Base-by-base conservation (phyloP, 768 basidiomycete genomes). In the Macrocybe gigantea region DNA sequence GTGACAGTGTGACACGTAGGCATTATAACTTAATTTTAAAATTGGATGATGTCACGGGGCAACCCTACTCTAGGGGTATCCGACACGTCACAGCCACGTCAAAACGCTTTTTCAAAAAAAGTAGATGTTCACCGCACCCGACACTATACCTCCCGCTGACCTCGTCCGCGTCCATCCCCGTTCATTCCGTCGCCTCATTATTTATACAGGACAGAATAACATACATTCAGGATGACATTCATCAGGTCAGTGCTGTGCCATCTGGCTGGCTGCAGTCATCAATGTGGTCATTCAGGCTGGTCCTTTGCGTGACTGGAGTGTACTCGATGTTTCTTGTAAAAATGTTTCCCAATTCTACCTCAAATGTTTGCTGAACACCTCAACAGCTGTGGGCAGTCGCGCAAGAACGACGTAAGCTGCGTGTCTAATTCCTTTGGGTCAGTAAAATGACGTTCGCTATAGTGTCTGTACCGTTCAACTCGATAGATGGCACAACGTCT, bases 291-390 rank as follows among this genome's bases (percentile, higher is more conserved):
- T 11, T n/a, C 47, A 87, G 86, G 57, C 77, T 97, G 41, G 75
- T 72, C 29, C 55, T 86, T 53, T 98, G 94, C 63, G 77, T 92
- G 9, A 67, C 75, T 7, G 94, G 94, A 46, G 93, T 98, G 39
- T 98, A 98, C 61, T 79, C 86, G 15, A 93, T 93, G 77, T 97
- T 96, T 64, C 72, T 97, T 55, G 88, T 88, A 57, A 65, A 84
- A 62, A 47, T 36, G 45, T 32, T 22, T 50, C 1, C n/a, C 36
- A 45, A 22, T 30, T n/a, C 31, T 43, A 39, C 10, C 5, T 33
- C 9, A 10, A 31, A 4, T 39, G 41, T 32, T 49, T 57, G 33
- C 51, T 34, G 53, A 44, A 33, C 29, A 29, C 41, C 49, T 38
- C 22, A 47, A 6, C 54, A 92, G 90, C 64, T 92, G 43, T 91